These are phyloP conservation scores for Ganoderma leucocontextum DNA, from an alignment of 1,284 basidiomycete species.

Conservation along the genomic window DNA sequence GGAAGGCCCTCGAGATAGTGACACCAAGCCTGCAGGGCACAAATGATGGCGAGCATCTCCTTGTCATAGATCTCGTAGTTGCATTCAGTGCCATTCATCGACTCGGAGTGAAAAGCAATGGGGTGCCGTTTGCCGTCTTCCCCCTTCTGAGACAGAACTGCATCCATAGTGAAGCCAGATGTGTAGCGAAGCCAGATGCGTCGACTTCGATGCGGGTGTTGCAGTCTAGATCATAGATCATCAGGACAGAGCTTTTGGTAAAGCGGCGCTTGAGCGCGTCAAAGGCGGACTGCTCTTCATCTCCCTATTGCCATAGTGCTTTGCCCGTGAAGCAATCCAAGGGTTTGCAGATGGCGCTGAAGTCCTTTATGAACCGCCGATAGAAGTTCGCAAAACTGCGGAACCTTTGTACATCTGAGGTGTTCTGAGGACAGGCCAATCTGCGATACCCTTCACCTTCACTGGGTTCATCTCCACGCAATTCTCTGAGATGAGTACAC, in stretches of 20 bases:
- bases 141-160: not conserved
- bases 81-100: slow-evolving; percentile 6
- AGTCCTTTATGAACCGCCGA: slow-evolving; percentile 50
- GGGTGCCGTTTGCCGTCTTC: slow-evolving; percentile 15
- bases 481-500: slow-evolving; percentile 13
- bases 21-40: slow-evolving; percentile 42
- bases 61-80: slow-evolving; percentile 50
- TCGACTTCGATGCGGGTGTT: not conserved
- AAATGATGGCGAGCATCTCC: slow-evolving; percentile 47
- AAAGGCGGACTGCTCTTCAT: slow-evolving; percentile 9
- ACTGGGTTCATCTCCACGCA: slow-evolving; percentile 45
- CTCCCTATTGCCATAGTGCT: slow-evolving; percentile 12
- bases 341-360: slow-evolving; percentile 41
- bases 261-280: not conserved
- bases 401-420: slow-evolving; percentile 35
- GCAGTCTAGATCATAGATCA: not conserved
- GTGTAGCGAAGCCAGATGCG: not conserved
- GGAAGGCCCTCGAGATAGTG: slow-evolving; percentile 40
- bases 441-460: slow-evolving; percentile 45
- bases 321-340: slow-evolving; percentile 39
- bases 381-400: slow-evolving; percentile 45
- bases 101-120: slow-evolving; percentile 15
- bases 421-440: slow-evolving; percentile 44
- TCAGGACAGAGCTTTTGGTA: not conserved
- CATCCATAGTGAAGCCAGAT: not conserved